These are phyloP conservation scores for Allodekkera sacchari DNA, from an alignment of 805 yeast species.

Conservation along the genomic window DNA sequence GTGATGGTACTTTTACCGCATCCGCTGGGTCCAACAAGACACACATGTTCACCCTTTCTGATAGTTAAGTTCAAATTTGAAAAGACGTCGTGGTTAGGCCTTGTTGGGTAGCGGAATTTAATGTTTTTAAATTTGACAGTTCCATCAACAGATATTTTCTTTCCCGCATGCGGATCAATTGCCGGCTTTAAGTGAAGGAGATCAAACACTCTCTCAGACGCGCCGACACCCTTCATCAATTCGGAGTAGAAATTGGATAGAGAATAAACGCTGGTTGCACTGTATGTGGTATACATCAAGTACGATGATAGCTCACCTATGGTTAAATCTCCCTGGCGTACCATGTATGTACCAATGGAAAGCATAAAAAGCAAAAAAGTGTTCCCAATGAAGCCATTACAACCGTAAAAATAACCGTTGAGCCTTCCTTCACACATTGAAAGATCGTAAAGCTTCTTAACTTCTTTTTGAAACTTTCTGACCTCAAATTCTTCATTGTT, in stretches of 20 bases:
- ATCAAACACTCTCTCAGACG: slow-evolving; percentile 87
- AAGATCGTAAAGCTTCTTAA: slow-evolving; percentile 52
- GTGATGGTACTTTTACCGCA: slow-evolving; percentile 90
- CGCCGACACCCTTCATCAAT: slow-evolving; percentile 95
- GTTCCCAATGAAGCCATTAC: slow-evolving; percentile 82
- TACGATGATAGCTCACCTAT: slow-evolving; percentile 88
- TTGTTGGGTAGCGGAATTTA: slow-evolving; percentile 73
- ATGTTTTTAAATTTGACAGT: slow-evolving; percentile 58
- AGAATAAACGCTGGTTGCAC: slow-evolving; percentile 90
- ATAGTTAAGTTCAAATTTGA: slow-evolving; percentile 50
- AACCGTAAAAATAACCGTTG: slow-evolving; percentile 67
- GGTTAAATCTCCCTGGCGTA: slow-evolving; percentile 63
- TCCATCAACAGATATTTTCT: slow-evolving; percentile 36
- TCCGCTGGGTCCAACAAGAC: slow-evolving; percentile 95
- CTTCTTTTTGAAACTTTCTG: slow-evolving; percentile 62
- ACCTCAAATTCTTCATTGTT: slow-evolving; percentile 79
- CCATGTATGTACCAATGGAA: slow-evolving; percentile 76
- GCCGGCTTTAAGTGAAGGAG: slow-evolving; percentile 68
- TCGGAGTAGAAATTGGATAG: slow-evolving; percentile 87
- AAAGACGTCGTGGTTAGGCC: slow-evolving; percentile 66
- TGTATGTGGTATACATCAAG: slow-evolving; percentile 91
- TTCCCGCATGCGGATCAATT: slow-evolving; percentile 62
- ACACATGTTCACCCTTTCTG: slow-evolving; percentile 76
- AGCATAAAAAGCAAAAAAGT: slow-evolving; percentile 68
- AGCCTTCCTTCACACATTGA: slow-evolving; percentile 76